Conservation (phyloP, 257 asterid genomes). For the Hygrophila difformis region DNA sequence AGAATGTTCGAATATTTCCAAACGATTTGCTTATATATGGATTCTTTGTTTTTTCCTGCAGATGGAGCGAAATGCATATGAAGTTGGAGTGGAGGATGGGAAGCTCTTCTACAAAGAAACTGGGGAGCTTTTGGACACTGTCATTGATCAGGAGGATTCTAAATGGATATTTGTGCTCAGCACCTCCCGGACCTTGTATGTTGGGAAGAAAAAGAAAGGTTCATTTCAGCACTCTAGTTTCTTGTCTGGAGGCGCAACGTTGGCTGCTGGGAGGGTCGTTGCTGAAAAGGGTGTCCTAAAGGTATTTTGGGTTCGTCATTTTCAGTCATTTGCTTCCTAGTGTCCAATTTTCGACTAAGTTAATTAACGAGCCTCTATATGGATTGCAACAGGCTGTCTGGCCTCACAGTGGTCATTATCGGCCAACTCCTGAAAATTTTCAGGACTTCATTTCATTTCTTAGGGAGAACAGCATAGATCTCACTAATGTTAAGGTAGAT, state of each 20-base stretch:
- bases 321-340: neutral
- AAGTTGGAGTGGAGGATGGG: conserved; percentile 40
- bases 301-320: conserved; percentile 12
- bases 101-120: conserved; percentile 36
- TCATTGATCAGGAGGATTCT: conserved; percentile 25
- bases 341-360: neutral
- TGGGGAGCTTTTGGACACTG: conserved; percentile 34
- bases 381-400: conserved; percentile 66
- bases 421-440: conserved; percentile 81
- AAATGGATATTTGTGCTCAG: conserved; percentile 63
- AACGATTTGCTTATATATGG: conserved; percentile 3
- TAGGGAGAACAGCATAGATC: conserved; percentile 56
- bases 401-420: conserved; percentile 98
- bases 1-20: neutral
- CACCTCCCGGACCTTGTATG: conserved; percentile 36
- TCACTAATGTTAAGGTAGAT: conserved; percentile 62
- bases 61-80: conserved; percentile 57
- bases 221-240: conserved; percentile 65
- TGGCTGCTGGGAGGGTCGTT: conserved; percentile 62
- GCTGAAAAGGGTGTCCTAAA: conserved; percentile 44
- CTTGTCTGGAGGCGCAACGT: conserved; percentile 60
- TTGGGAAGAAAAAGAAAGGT: conserved; percentile 54
- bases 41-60: conserved; percentile 5
- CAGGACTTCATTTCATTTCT: conserved; percentile 64
- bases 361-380: neutral